Percentiles rank a stretch among this genome's conserved stretches.
phyloP scores from a whole-genome alignment of 208 protist genomes.

The Plasmodiophora brassicae region DNA sequence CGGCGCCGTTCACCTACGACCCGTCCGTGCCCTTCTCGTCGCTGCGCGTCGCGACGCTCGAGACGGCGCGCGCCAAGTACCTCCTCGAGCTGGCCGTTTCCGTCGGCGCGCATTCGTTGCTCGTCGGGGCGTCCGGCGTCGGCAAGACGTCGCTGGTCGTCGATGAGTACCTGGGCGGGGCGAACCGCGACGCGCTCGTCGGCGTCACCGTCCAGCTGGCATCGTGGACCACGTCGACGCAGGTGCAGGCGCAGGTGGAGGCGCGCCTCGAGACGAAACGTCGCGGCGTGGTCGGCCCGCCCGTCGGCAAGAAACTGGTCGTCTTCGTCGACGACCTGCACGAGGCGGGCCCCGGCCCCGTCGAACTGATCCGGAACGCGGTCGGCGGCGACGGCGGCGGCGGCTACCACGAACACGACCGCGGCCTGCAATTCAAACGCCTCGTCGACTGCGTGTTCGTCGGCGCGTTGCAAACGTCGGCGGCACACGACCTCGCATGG shows the following conservation, averaged over 20 bases:
- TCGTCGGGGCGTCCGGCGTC: constrained; percentile 86
- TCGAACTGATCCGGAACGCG: constrained; percentile 92
- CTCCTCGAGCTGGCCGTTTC: constrained; percentile 53
- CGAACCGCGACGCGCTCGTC: constrained; percentile 60
- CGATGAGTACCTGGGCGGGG: constrained; percentile 24
- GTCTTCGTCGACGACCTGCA: constrained; percentile 94
- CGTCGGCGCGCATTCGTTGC: constrained; percentile 32
- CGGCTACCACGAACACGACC: constrained; percentile 83
- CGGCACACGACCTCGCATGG: constrained; percentile 85
- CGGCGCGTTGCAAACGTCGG: constrained; percentile 86
- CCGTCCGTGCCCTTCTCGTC: constrained; percentile 76
- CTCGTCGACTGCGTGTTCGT: constrained; percentile 87
- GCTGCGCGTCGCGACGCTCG: constrained; percentile 85
- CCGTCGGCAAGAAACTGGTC: constrained; percentile 61
- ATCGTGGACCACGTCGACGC: constrained; percentile 78
- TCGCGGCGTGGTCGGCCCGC: constrained; percentile 61
- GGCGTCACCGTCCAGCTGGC: constrained; percentile 80
- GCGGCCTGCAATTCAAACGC: constrained; percentile 85
- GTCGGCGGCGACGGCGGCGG: constrained; percentile 90
- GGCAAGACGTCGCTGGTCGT: constrained; percentile 76
- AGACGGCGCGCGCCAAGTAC: constrained; percentile 73
- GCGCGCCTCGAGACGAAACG: constrained; percentile 82
- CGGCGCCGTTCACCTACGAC: constrained; percentile 52
- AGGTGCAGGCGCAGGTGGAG: constrained; percentile 85
- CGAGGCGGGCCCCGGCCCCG: constrained; percentile 85